Conservation (phyloP, 148 eudicot species). For the Spergularia marina region DNA sequence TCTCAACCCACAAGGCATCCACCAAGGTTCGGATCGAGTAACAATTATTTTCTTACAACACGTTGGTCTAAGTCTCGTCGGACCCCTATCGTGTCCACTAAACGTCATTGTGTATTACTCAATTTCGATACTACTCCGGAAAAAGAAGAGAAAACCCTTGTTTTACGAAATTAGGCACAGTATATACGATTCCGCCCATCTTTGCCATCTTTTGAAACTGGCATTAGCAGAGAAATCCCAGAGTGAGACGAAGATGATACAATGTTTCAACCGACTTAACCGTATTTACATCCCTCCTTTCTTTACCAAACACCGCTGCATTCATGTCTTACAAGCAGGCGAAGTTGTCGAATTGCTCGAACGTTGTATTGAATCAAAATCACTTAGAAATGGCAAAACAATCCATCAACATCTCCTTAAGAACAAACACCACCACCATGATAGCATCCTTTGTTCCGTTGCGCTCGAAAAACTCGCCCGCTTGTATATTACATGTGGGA, state of each 20-base stretch:
- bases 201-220: neutral
- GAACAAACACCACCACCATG: constrained; percentile 14
- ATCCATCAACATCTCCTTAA: constrained; percentile 64
- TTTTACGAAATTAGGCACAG: too few species aligned
- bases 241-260: constrained; percentile 10
- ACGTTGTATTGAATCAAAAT: constrained; percentile 37
- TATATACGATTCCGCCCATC: too few species aligned
- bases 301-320: neutral
- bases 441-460: constrained; percentile 7
- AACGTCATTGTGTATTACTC: too few species aligned
- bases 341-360: constrained; percentile 27
- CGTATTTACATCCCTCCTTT: neutral
- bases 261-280: constrained; percentile 9
- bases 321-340: constrained; percentile 19
- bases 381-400: constrained; percentile 43
- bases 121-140: too few species aligned
- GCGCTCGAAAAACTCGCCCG: constrained; percentile 55
- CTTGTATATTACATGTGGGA: constrained; percentile 47
- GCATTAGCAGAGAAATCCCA: neutral
- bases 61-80: too few species aligned
- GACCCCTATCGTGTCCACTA: too few species aligned
- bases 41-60: too few species aligned
- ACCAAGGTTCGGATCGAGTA: too few species aligned
- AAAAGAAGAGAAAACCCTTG: too few species aligned
- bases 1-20: too few species aligned